Evolutionary conservation across 108 stramenopile species (phyloP), one percentile per base, ranked within the genome.

Genomic region (Skeletonema costatum): DNA sequence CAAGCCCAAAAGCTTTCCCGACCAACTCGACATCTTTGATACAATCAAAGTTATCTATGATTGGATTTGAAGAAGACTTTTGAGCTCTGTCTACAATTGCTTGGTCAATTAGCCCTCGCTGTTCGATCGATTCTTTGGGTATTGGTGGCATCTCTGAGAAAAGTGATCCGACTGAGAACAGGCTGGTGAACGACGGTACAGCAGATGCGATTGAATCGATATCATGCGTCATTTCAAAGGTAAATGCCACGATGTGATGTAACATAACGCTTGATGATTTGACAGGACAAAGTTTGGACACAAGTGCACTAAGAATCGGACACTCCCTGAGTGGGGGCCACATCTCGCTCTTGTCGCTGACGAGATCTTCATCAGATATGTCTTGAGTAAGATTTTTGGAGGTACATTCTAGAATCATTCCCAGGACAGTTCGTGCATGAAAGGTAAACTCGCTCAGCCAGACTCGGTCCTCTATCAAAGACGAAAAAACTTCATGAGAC

Each of bases 261-360:
- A 88, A 60, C 31, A 91, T 90, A 21, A 90, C 53, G 16, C 91
- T 82, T 17, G 80, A 66, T 64, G 63, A 36, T 25, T 84, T 61
- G 25, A 88, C 46, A 16, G 53, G 30, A 16, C 66, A 76, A 19
- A 80, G 61, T 48, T 69, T 84, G 58, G 60, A 60, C 32, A 86
- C 78, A 5, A 95, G 74, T 14, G 68, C 62, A 14, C 74, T 59
- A 11, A 95, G 80, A 66, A 90, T 69, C 39, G 79, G 67, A 60
- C 89, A 89, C 3, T 88, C 69, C 59, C 68, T 64, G 9, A 87
- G 68, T 50, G 83, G 81, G 17, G 93, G 93, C 93, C 93, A 95
- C 61, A 83, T 85, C 25, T 72, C 62, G 30, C 68, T 77, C 4
- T 46, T 25, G 1, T 29, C 4, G 53, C 21, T 25, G 25, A 56